phyloP scores from a whole-genome alignment of 192 early-diverging fungal species.

The Coemansia sp. region DNA sequence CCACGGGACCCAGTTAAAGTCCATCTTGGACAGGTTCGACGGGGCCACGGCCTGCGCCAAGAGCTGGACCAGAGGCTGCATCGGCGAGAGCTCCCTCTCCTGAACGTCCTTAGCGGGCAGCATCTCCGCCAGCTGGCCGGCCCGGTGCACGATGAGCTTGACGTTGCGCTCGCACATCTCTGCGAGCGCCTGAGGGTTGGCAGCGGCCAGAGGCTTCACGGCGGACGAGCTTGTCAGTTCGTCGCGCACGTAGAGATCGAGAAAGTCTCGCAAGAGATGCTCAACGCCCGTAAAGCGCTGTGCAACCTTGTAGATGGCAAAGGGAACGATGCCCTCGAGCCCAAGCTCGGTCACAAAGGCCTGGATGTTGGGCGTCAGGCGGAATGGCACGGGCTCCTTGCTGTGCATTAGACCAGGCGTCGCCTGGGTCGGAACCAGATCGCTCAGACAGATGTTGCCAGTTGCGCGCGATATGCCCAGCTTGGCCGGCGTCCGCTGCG shows the following conservation, averaged over 20 bases:
- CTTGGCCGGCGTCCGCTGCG: conserved; percentile 87
- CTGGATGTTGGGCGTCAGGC: conserved; percentile 97
- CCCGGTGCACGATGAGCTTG: conserved; percentile 39
- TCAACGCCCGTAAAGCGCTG: conserved; percentile 83
- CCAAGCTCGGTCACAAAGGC: conserved; percentile 92
- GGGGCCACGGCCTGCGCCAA: conserved; percentile 91
- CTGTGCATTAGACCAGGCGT: conserved; percentile 65
- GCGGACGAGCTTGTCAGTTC: conserved; percentile 80
- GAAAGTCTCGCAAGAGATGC: conserved; percentile 90
- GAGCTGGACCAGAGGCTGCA: conserved; percentile 89
- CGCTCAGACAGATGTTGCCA: conserved; percentile 87
- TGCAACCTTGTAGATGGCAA: conserved; percentile 81
- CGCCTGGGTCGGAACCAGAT: conserved; percentile 71
- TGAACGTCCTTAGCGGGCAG: conserved; percentile 44
- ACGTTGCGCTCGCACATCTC: conserved; percentile 58
- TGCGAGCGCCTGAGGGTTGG: conserved; percentile 38
- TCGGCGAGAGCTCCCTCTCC: conserved; percentile 47
- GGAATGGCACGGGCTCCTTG: conserved; percentile 93
- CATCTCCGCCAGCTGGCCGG: conserved; percentile 38
- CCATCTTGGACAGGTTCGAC: conserved; percentile 94
- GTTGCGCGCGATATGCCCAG: conserved; percentile 83
- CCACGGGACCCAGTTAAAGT: conserved; percentile 92
- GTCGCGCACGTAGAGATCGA: conserved; percentile 94
- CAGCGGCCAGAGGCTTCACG: conserved; percentile 60
- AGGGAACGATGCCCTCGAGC: conserved; percentile 91